Evolutionary conservation across 2,329 filamentous ascomycete species (phyloP), one percentile per base, ranked within the genome.

Genomic region (Periconia sp.): DNA sequence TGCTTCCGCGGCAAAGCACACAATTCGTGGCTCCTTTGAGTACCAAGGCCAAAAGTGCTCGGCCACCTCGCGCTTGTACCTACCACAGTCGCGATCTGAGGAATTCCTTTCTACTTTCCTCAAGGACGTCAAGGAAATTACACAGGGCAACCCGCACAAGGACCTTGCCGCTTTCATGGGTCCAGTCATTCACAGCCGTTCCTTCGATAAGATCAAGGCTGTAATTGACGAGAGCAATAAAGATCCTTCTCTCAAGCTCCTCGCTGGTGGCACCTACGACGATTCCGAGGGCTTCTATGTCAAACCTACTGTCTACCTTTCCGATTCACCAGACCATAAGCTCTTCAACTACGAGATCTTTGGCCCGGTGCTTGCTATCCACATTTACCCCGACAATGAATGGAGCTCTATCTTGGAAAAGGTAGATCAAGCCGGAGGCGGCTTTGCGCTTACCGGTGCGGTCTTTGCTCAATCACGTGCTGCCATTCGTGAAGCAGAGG

Each of bases 1-100:
- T 32, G 75, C 83, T 40, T 92, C 92, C 57, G 89, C 89, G 9
- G 88, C 82, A 29, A 78, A 88, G 54, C 86, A 94, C 70, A 92
- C 88, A 8, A 80, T 95, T 29, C 87, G 90, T 43, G 89, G 87
- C 34, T 88, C 89, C 2, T 95, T 94, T 61, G 89, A 95, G 70
- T 95, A 85, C 76, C 88, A 92, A 68, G 90, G 90, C 33, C 90
- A 95, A 71, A 95, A 95, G 73, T 95, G 89, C 78, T 89, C 85
- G 56, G 89, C 90, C 38, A 89, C 86, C 3, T 92, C 88, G 24
- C 84, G 90, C 24, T 75, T 83, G 33, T 95, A 95, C 70, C 81
- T 92, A 4, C 83, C 89, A 25, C 78, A 80, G 59, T 92, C 87
- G 4, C 69, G 87, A 39, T 89, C 86, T 78, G 79, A 86, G 15